Base-by-base conservation (phyloP, 495 filamentous ascomycete genomes). In the Penicillium angulare region DNA sequence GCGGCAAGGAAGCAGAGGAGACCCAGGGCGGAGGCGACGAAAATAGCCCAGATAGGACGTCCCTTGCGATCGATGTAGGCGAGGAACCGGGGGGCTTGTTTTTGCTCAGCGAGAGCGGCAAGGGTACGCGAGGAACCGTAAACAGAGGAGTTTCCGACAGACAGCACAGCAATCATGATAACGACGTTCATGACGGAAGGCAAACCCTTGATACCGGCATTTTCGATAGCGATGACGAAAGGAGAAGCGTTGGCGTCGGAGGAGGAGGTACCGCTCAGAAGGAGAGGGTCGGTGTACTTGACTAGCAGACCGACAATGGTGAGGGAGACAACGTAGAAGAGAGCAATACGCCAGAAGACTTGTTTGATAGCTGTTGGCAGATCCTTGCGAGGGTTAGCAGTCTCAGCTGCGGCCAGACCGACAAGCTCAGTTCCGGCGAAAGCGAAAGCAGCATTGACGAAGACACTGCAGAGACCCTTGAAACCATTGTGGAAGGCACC, bases 341-440 rank as follows among this genome's bases (percentile, higher is more conserved):
- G 78, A 13, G 83, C 83, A 67, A 96, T 96, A 62, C 91, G 86
- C 91, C 91, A 96, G 70, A 96, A 96, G 29, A 96, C 90, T 68
- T 96, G 90, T 66, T 95, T 95, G 60, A 92, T 82, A 35, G 90
- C 90, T 0, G 85, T 87, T 0, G 90, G 90, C 5, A 96, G 79
- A 12, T 87, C 87, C 60, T 92, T 95, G 52, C 89, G 83, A 8
- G 90, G 90, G 64, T 95, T 95, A 4, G 81, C 83, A 2, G 89
- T 90, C 63, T 96, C 90, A 32, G 90, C 90, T 32, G 90, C 90
- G 22, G 90, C 90, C 27, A 96, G 79, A 46, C 90, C 92, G 44
- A 96, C 91, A n/a, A 97, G 73, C 63, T 97, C 92, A 9, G 91
- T 97, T 35, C 92, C 92, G 4, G 89, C 82, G 57, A 96, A 97